Conservation (phyloP, 495 filamentous ascomycete genomes). For the Penicillium malachiteum region DNA sequence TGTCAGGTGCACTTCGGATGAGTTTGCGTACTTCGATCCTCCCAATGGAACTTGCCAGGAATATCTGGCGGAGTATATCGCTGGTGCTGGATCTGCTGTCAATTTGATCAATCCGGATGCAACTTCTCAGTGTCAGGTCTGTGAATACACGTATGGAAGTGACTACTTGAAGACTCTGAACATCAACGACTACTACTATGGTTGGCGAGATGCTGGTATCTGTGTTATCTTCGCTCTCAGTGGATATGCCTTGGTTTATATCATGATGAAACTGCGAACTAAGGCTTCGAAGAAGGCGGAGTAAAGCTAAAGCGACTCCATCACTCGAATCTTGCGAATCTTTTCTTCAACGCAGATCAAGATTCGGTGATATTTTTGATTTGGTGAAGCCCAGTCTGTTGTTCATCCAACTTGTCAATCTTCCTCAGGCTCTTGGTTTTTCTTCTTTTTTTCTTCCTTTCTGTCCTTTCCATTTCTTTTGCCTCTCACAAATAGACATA, state of each 20-base stretch:
- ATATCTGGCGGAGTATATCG: slow-evolving; percentile 56
- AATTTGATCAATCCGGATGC: slow-evolving; percentile 52
- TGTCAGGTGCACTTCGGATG: slow-evolving; percentile 56
- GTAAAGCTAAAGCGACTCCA: slow-evolving; percentile 5
- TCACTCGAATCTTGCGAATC: no score
- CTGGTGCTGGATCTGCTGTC: slow-evolving; percentile 44
- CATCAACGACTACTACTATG: slow-evolving; percentile 40
- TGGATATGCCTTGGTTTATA: slow-evolving; percentile 48
- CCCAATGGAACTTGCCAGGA: slow-evolving; percentile 51
- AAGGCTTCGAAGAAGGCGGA: slow-evolving; percentile 44
- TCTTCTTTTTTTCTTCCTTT: no score
- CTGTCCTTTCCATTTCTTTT: no score
- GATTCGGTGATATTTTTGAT: no score
- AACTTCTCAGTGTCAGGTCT: slow-evolving; percentile 58
- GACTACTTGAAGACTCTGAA: slow-evolving; percentile 42
- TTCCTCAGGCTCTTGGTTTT: no score
- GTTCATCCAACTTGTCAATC: no score
- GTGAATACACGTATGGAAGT: slow-evolving; percentile 43
- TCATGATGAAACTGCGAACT: slow-evolving; percentile 47
- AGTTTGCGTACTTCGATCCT: slow-evolving; percentile 57
- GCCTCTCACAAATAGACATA: no score
- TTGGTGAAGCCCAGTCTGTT: no score
- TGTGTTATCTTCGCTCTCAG: slow-evolving; percentile 46
- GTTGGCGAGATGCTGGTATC: slow-evolving; percentile 46
- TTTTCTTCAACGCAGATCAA: no score